These are phyloP conservation scores for Acanthamoeba sp. DNA, from an alignment of 208 protist genomes.

Conservation along the genomic window DNA sequence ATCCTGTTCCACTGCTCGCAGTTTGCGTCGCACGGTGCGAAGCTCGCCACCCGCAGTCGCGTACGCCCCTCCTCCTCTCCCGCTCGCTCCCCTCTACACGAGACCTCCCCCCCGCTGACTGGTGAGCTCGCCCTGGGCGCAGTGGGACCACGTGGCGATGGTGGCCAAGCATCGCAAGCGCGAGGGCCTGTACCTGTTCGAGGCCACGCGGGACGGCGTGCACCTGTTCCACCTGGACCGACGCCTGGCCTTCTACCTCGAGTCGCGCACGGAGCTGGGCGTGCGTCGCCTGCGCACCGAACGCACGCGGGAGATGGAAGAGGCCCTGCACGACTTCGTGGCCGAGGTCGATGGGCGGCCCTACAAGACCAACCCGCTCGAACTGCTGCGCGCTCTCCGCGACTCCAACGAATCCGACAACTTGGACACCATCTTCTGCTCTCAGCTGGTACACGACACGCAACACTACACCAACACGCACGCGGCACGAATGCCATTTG, in stretches of 20 bases:
- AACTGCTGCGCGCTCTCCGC: constrained; percentile 53
- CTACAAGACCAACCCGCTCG: constrained; percentile 73
- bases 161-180: constrained; percentile 50
- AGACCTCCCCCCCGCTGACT: not conserved
- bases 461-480: no score
- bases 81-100: not conserved
- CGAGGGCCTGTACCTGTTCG: constrained; percentile 39
- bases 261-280: constrained; percentile 59
- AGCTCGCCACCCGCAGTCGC: constrained; percentile 64
- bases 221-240: constrained; percentile 47
- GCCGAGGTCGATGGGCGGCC: constrained; percentile 58
- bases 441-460: constrained; percentile 37
- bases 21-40: constrained; percentile 52
- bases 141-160: constrained; percentile 75
- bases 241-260: constrained; percentile 59
- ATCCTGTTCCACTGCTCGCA: constrained; percentile 66
- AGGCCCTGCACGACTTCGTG: constrained; percentile 55
- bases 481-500: not conserved
- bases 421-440: constrained; percentile 71
- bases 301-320: constrained; percentile 19
- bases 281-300: constrained; percentile 10
- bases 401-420: constrained; percentile 62
- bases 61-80: not conserved
- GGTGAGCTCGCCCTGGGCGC: not conserved
- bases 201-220: constrained; percentile 59